Conservation (phyloP, 148 eudicot species). For the Vaccinium vitisidaea region DNA sequence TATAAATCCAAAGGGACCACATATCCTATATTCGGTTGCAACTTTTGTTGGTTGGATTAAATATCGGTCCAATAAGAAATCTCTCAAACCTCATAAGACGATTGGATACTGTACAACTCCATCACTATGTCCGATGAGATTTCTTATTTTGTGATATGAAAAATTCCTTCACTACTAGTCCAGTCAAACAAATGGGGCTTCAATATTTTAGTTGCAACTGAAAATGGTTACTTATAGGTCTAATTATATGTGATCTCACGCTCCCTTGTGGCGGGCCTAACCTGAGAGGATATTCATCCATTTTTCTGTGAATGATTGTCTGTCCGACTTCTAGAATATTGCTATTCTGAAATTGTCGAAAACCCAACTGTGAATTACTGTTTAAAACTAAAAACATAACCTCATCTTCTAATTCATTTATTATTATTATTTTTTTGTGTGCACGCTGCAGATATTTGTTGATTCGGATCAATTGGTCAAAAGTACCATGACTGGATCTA, state of each 20-base stretch:
- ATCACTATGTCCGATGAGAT: neutral
- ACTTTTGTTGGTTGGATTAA: neutral
- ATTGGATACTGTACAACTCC: neutral
- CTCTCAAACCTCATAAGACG: neutral
- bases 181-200: neutral
- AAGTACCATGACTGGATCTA: constrained; percentile 4
- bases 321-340: neutral
- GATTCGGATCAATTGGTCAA: constrained; percentile 38
- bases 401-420: neutral
- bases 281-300: neutral
- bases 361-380: neutral
- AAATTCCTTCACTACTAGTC: neutral
- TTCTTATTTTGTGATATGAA: neutral
- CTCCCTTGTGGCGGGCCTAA: neutral
- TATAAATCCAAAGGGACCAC: neutral
- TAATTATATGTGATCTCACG: neutral
- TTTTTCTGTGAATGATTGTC: neutral
- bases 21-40: neutral
- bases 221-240: neutral
- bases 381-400: neutral
- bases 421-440: neutral
- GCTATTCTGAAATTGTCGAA: neutral
- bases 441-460: constrained; percentile 55
- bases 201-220: neutral
- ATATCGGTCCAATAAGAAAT: neutral